Evolutionary conservation across 768 basidiomycete species (phyloP).

Genomic region (Lactifluus pinguis): DNA sequence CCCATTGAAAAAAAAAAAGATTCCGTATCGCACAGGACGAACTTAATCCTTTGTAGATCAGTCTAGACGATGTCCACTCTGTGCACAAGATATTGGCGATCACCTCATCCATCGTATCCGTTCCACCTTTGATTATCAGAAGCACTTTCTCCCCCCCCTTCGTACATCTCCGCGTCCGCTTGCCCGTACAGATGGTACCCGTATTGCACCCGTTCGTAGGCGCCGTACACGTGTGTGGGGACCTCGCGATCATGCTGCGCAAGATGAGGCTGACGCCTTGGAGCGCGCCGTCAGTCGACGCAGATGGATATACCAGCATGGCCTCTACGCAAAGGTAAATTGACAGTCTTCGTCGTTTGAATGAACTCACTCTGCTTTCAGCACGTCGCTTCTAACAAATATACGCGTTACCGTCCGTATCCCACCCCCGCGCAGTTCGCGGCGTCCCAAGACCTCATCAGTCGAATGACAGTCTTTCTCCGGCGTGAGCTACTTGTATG

Average conservation of each 20-base stretch:
- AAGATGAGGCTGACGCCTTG: slow-evolving; percentile 58
- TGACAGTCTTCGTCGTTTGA: background rate
- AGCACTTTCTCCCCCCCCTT: slow-evolving; percentile 64
- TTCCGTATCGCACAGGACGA: background rate
- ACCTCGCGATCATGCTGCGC: slow-evolving; percentile 38
- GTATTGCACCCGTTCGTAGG: slow-evolving; percentile 19
- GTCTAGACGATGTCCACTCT: slow-evolving; percentile 72
- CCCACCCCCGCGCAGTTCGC: slow-evolving; percentile 83
- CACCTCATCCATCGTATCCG: slow-evolving; percentile 76
- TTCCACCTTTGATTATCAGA: slow-evolving; percentile 72
- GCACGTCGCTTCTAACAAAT: slow-evolving; percentile 87
- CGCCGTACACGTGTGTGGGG: slow-evolving; percentile 48
- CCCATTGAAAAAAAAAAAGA: background rate
- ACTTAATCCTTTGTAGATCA: slow-evolving; percentile 39
- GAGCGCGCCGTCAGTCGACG: slow-evolving; percentile 66
- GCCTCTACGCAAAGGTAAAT: slow-evolving; percentile 75
- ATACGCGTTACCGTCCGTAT: slow-evolving; percentile 81
- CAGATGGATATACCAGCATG: slow-evolving; percentile 71
- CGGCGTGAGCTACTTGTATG: slow-evolving; percentile 83
- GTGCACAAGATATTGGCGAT: slow-evolving; percentile 55
- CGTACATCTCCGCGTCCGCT: slow-evolving; percentile 38
- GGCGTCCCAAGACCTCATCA: slow-evolving; percentile 63
- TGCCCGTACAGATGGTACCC: slow-evolving; percentile 12
- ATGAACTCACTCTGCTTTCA: slow-evolving; percentile 26
- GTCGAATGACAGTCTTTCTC: slow-evolving; percentile 70